Percentiles rank a stretch among this genome's conserved stretches.
Evolutionary conservation across 352 stramenopile genomes (phyloP).

Genomic region (Pythium insidiosum): DNA sequence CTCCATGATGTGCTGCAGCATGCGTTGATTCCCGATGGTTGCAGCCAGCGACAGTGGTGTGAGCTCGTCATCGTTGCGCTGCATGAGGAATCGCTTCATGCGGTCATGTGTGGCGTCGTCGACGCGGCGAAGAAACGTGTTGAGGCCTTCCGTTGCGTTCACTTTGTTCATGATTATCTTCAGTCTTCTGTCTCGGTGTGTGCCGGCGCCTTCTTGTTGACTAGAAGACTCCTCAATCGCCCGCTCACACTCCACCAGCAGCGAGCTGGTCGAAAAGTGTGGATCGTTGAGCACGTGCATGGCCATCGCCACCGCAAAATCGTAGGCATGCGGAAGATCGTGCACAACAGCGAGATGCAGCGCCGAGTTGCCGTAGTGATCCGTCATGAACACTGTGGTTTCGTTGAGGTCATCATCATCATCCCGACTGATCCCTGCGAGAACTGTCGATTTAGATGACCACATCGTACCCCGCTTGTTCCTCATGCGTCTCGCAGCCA

Average conservation of each 20-base stretch:
- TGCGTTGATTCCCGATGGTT: constrained; percentile 32
- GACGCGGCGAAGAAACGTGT: constrained; percentile 25
- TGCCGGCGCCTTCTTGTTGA: constrained; percentile 1
- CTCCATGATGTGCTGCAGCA: constrained; percentile 55
- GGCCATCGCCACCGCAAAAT: constrained; percentile 45
- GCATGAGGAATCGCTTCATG: constrained; percentile 31
- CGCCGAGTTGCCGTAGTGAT: constrained; percentile 49
- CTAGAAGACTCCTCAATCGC: too few species aligned
- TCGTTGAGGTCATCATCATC: not conserved
- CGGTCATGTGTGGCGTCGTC: constrained; percentile 19
- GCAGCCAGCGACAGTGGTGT: constrained; percentile 51
- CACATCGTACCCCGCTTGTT: not conserved
- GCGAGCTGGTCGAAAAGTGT: not conserved
- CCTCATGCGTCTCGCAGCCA: constrained; percentile 5
- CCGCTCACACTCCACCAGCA: too few species aligned
- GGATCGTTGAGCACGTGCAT: constrained; percentile 22
- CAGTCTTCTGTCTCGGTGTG: not conserved
- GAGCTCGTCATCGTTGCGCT: constrained; percentile 40
- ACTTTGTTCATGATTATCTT: not conserved
- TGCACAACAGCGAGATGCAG: constrained; percentile 54
- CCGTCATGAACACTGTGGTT: constrained; percentile 41
- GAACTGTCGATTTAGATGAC: not conserved
- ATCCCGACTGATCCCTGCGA: not conserved
- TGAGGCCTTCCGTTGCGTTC: not conserved
- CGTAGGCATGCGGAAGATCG: constrained; percentile 39